Percentiles rank a stretch among this genome's conserved stretches.
phyloP scores from a whole-genome alignment of 441 rosid species.

The Codiaeum variegatum region DNA sequence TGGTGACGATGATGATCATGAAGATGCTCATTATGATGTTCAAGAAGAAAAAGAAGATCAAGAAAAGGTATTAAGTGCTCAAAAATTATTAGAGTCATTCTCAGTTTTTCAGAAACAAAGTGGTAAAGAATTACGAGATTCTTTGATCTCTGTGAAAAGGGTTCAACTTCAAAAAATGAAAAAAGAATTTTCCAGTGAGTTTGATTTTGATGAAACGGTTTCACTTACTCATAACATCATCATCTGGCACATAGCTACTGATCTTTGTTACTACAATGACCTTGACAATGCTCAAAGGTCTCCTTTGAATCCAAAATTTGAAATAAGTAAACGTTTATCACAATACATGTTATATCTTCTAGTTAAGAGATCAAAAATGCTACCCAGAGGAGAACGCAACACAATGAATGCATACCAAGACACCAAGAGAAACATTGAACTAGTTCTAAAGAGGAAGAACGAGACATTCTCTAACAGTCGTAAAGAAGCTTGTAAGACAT shows the following conservation, averaged over 20 bases:
- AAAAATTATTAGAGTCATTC: neutral
- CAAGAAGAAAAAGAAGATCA: neutral
- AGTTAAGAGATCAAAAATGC: constrained; percentile 3
- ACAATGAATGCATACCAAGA: constrained; percentile 3
- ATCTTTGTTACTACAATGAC: constrained; percentile 15
- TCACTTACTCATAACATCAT: constrained; percentile 15
- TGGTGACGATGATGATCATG: no score
- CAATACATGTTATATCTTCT: constrained; percentile 24
- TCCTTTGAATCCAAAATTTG: neutral
- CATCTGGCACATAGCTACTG: constrained; percentile 28
- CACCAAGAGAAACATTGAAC: neutral
- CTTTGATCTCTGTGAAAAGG: no score
- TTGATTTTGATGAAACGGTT: neutral
- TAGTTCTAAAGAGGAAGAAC: neutral
- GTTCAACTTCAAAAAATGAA: no score
- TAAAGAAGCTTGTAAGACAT: neutral
- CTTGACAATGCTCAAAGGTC: neutral
- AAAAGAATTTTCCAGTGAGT: neutral
- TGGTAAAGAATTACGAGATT: neutral
- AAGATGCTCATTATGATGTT: neutral
- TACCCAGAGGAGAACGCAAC: constrained; percentile 16
- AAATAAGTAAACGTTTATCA: neutral
- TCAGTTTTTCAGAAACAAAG: neutral
- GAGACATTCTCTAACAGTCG: neutral
- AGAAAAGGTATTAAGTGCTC: neutral